These are phyloP conservation scores for Pleurotus giganteus DNA, from an alignment of 768 basidiomycete genomes.

Conservation along the genomic window DNA sequence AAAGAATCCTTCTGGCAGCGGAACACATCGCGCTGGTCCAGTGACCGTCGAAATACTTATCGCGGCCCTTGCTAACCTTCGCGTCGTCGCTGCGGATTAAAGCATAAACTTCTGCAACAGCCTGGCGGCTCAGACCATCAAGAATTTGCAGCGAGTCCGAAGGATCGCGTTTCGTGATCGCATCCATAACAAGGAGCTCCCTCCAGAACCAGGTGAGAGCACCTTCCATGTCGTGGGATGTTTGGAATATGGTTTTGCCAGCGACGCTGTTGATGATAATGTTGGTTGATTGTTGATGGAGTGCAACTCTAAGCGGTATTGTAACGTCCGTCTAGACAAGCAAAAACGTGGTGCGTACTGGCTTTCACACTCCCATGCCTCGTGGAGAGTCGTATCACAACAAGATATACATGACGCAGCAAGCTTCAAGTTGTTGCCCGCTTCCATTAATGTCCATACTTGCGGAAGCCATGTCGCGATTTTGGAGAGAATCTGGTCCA, in stretches of 20 bases:
- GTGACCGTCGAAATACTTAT: background rate
- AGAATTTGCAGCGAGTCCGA: background rate
- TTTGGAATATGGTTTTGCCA: background rate
- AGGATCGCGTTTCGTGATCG: background rate
- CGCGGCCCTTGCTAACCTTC: background rate
- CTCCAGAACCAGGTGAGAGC: background rate
- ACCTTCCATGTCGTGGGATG: background rate
- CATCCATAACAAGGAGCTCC: background rate
- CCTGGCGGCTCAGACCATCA: background rate
- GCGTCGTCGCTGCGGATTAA: background rate
- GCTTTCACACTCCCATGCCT: too few relatives aligned
- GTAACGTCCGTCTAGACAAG: background rate
- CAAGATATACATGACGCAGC: too few relatives aligned
- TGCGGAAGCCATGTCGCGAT: too few relatives aligned
- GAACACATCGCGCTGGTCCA: background rate
- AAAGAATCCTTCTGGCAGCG: background rate
- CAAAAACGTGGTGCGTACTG: too few relatives aligned
- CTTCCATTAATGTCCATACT: too few relatives aligned
- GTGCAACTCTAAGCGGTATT: background rate
- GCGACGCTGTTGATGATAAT: background rate
- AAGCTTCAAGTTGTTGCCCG: too few relatives aligned
- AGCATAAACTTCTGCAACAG: background rate
- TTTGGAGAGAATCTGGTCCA: too few relatives aligned
- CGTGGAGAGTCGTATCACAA: too few relatives aligned
- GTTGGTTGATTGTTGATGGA: background rate